Percentiles rank a stretch among this genome's conserved stretches.
phyloP scores from a whole-genome alignment of 441 rosid genomes.

The Pelargonium citronellum region DNA sequence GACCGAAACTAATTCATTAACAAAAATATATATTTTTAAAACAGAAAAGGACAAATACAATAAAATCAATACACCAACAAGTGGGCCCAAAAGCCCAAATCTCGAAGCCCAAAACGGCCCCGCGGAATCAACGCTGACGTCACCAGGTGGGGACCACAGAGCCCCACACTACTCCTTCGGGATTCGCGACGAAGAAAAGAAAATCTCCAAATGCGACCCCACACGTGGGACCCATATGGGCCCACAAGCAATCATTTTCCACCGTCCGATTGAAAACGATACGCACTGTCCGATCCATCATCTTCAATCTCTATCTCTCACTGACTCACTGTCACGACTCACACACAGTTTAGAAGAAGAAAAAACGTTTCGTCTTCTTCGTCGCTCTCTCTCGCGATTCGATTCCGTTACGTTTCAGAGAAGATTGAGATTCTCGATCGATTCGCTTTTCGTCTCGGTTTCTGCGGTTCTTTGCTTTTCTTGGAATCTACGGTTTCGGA shows the following conservation, averaged over 20 bases:
- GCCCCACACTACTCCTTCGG: slow-evolving; percentile 21
- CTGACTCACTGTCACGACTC: slow-evolving; percentile 7
- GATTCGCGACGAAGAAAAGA: slow-evolving; percentile 21
- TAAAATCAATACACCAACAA: no score
- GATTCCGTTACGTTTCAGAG: slow-evolving; percentile 2
- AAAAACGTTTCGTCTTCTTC: background rate
- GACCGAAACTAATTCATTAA: no score
- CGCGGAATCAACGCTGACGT: background rate
- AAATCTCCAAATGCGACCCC: background rate
- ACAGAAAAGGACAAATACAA: no score
- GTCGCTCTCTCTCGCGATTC: background rate
- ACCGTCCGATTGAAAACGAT: slow-evolving; percentile 35
- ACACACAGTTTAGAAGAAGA: background rate
- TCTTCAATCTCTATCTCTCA: slow-evolving; percentile 5
- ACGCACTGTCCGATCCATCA: slow-evolving; percentile 12
- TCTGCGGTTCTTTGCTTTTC: background rate
- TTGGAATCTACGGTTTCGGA: background rate
- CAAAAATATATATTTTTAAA: no score
- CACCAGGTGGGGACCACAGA: background rate
- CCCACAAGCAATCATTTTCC: slow-evolving; percentile 11
- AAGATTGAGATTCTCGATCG: background rate
- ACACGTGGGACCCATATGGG: slow-evolving; percentile 9
- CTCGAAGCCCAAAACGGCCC: slow-evolving; percentile 4
- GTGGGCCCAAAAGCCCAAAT: slow-evolving; percentile 1
- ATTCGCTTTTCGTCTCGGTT: background rate